Percentiles rank a stretch among this genome's conserved stretches.
Evolutionary conservation across 1,284 basidiomycete species (phyloP).

Genomic region (Ustilago sp.): DNA sequence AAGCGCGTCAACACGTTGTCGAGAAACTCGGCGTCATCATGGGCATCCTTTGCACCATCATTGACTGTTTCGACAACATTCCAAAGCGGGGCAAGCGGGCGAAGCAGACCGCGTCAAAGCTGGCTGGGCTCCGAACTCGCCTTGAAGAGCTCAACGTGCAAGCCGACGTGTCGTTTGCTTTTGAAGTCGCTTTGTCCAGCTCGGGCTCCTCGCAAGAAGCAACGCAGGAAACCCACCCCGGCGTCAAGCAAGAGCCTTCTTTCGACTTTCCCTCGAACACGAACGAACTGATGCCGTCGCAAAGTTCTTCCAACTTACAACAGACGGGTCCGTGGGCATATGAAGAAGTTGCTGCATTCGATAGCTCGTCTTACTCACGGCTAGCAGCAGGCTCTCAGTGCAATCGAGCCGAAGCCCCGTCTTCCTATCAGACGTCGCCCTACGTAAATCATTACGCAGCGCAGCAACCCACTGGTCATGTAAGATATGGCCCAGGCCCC

Average conservation of each 20-base stretch:
- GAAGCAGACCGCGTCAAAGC: background rate
- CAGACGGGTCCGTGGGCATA: background rate
- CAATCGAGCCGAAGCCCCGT: background rate
- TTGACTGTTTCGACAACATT: slow-evolving; percentile 24
- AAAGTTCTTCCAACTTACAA: background rate
- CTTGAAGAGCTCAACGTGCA: slow-evolving; percentile 17
- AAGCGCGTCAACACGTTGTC: slow-evolving; percentile 2
- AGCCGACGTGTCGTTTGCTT: slow-evolving; percentile 26
- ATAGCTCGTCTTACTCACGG: background rate
- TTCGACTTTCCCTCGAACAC: background rate
- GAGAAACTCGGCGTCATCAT: slow-evolving; percentile 20
- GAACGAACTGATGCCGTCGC: background rate
- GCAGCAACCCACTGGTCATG: background rate
- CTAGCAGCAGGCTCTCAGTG: background rate
- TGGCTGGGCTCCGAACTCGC: background rate
- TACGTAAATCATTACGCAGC: background rate
- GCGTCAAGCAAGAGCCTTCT: background rate
- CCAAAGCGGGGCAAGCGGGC: slow-evolving; percentile 13
- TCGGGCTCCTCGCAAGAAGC: background rate
- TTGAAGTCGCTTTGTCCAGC: slow-evolving; percentile 12
- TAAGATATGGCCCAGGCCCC: background rate
- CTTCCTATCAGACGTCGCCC: background rate
- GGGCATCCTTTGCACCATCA: slow-evolving; percentile 21
- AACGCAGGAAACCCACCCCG: background rate
- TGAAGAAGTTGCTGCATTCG: background rate